Evolutionary conservation across 1,284 basidiomycete genomes (phyloP), one percentile per base, ranked within the genome.

Genomic region (Hypsizygus ulmarius): DNA sequence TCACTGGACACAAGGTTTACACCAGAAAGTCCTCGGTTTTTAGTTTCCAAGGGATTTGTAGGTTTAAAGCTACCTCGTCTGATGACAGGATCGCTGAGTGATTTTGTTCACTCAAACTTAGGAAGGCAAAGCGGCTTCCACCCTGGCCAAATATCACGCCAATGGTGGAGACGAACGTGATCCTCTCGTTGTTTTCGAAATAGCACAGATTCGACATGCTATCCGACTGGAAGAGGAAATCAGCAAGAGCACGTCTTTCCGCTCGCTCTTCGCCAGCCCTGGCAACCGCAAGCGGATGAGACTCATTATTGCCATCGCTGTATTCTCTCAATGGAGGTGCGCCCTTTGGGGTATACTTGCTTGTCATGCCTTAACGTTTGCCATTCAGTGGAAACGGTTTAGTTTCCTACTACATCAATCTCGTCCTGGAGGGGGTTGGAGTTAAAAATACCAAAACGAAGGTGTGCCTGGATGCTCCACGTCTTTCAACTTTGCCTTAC

Each of bases 261-360:
- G 67, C 49, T 72, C 75, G 5, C 69, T 84, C 7, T 74, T 84
- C 56, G 49, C 66, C 2, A 83, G 79, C 1, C 72, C 74, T 2
- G 83, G 82, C 10, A 84, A 86, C 60, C 69, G 79, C 37, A 77
- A 72, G 58, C 71, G 81, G 9, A 78, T 82, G 74, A 64, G 69
- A 35, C 72, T 82, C 38, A 75, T 84, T 44, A 64, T 83, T 49
- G 78, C 71, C 1, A 75, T 83, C 42, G 78, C 77, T 15, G 51
- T 81, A 14, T 84, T 82, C 62, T 84, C 80, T 1, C 81, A 83
- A 52, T 87, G 83, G 83, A 82, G 79, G 81, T 81, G 49, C 28
- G 73, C 5, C 42, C 18, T 25, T 46, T 19, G 29, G 3, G 10
- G 9, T 27, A 8, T 11, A 14, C 25, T 16, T 40, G 15, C 25